Conservation (phyloP, 192 early-diverging fungal genomes). For the Ambispora gerdemannii region DNA sequence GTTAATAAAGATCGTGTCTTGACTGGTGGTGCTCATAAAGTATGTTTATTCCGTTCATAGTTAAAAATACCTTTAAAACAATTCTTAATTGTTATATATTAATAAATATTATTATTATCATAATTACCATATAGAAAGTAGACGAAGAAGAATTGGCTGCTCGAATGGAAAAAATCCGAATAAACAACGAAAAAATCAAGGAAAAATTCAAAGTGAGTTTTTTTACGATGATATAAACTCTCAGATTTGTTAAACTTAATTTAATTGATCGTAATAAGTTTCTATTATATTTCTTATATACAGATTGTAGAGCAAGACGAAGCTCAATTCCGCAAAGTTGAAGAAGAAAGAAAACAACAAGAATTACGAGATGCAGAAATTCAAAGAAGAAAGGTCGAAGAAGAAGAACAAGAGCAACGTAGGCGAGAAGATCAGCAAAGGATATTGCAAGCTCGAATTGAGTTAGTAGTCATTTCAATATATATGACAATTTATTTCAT, state of each 20-base stretch:
- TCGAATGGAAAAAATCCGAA: neutral
- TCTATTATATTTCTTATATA: neutral
- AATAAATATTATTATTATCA: neutral
- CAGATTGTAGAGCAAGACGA: constrained; percentile 26
- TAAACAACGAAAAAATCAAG: constrained; percentile 3
- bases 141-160: constrained; percentile 11
- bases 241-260: neutral
- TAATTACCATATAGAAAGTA: neutral
- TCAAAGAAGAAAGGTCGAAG: neutral
- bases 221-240: neutral
- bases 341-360: constrained; percentile 24
- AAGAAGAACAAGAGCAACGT: constrained; percentile 15
- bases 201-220: constrained; percentile 16
- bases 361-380: constrained; percentile 24
- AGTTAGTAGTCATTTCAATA: neutral
- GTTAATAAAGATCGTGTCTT: constrained; percentile 18
- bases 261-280: neutral
- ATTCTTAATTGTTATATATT: neutral
- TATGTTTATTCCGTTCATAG: neutral
- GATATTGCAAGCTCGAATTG: constrained; percentile 2
- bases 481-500: neutral
- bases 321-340: constrained; percentile 1
- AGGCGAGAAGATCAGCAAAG: constrained; percentile 7
- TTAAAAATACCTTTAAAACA: neutral
- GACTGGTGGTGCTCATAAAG: constrained; percentile 3